These are phyloP conservation scores for Ambrosiella cleistominuta DNA, from an alignment of 2,329 filamentous ascomycete genomes.

Conservation along the genomic window DNA sequence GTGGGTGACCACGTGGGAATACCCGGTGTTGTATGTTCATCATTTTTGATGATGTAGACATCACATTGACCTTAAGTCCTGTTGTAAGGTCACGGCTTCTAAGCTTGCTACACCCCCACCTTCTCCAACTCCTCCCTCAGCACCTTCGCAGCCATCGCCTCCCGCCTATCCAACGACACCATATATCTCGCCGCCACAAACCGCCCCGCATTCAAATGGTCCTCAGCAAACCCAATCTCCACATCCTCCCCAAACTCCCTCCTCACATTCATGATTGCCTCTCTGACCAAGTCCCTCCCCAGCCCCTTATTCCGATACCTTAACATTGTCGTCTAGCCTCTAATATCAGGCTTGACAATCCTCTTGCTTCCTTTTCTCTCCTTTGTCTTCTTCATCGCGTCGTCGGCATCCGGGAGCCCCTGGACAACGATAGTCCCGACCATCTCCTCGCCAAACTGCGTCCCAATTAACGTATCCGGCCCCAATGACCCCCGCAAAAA, in stretches of 20 bases:
- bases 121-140: constrained; percentile 2
- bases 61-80: no score
- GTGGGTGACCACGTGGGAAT: no score
- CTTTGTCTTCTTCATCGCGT: neutral
- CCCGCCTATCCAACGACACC: neutral
- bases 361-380: neutral
- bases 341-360: constrained; percentile 26
- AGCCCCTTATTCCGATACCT: constrained; percentile 54
- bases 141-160: constrained; percentile 1
- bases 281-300: constrained; percentile 45
- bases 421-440: constrained; percentile 1
- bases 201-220: constrained; percentile 5
- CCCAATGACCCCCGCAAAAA: neutral
- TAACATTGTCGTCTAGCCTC: constrained; percentile 62
- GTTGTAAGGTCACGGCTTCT: no score
- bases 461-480: neutral
- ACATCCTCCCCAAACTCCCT: neutral
- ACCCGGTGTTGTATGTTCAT: no score
- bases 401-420: neutral
- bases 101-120: no score
- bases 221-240: neutral
- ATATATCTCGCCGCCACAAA: constrained; percentile 1
- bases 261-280: neutral
- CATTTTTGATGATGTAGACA: no score
- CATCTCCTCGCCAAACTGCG: neutral